A percentile compares a stretch with the other conserved stretches of the same genome.
These are phyloP conservation scores for Carpinus fangiana DNA, from an alignment of 306 rosid species.

Conservation along the genomic window DNA sequence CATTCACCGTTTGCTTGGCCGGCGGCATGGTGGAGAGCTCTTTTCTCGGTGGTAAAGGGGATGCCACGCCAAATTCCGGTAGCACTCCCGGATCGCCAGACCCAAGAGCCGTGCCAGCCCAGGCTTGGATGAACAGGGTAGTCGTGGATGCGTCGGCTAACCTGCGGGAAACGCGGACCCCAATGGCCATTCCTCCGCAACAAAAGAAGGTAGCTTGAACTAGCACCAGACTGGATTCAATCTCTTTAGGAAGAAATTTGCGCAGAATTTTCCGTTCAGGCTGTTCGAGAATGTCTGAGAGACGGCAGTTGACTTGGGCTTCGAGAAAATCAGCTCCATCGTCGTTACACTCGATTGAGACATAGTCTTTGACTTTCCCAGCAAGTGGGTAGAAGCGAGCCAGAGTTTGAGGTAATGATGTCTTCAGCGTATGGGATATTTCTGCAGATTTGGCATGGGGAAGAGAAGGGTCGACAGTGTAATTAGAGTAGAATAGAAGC, in stretches of 20 bases:
- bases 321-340: conserved; percentile 36
- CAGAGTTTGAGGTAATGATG: conserved; percentile 30
- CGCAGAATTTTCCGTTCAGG: conserved; percentile 23
- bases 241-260: conserved; percentile 16
- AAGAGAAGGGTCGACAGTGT: neutral
- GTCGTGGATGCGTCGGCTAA: conserved; percentile 37
- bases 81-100: neutral
- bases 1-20: neutral
- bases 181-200: conserved; percentile 43
- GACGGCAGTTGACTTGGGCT: conserved; percentile 16
- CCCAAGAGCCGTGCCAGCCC: conserved; percentile 23
- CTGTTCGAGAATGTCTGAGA: conserved; percentile 29
- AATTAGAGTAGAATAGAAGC: conserved; percentile 14
- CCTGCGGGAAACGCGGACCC: conserved; percentile 35
- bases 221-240: conserved; percentile 10
- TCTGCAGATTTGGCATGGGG: neutral
- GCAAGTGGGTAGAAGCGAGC: conserved; percentile 44
- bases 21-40: neutral
- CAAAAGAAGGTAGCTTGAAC: conserved; percentile 37
- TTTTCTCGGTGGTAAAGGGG: conserved; percentile 10
- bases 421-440: conserved; percentile 4
- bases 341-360: conserved; percentile 32
- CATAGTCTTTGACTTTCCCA: conserved; percentile 31
- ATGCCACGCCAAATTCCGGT: conserved; percentile 6
- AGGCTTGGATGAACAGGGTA: conserved; percentile 24